Base-by-base conservation (phyloP, 2,329 filamentous ascomycete species). In the Sarocladium kiliense region DNA sequence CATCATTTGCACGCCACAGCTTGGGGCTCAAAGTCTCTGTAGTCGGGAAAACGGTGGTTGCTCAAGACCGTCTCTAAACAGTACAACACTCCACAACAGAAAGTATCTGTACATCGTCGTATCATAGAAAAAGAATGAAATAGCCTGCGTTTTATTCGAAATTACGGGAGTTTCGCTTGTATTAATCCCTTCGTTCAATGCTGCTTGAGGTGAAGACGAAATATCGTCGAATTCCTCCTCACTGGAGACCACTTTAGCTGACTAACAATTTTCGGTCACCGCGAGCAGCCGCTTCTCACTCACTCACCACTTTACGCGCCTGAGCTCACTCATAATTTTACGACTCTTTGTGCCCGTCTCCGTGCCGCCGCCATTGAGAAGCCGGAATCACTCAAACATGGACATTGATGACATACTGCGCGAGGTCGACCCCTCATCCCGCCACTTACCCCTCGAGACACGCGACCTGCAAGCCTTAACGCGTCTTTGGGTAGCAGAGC, bases 401-500 rank as follows among this genome's bases (percentile, higher is more conserved):
- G 87, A 91, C 60, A 91, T 92, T 63, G 86, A 89, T 70, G 88
- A 91, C 67, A 91, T 92, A 61, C 80, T 91, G 58, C 83, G 84
- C 64, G 85, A 87, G 65, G 85, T 91, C 62, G 86, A 90, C 69
- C 83, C 80, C 51, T 69, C 75, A 57, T 72, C 74, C 55, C 74
- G 82, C 61, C 69, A 75, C 34, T 70, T 82, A 18, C 81, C 84
- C 2, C 72, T 74, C 53, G 81, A 84, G 63, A 85, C 80, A 41
- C 80, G 85, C 65, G 93, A 97, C 72, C 80, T 97, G 62, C 91
- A 97, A 70, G 84, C 89, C 54, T 76, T 99, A 62, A 97, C 93
- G 62, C 87, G 93, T 64, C 88, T 87, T 64, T 99, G 93, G 93
- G 84, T 97, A 44, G 90, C 93, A 42, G 95, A 99, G 71, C 85